These are phyloP conservation scores for Leptodontidium sp. DNA, from an alignment of 2,329 filamentous ascomycete genomes.

Conservation along the genomic window DNA sequence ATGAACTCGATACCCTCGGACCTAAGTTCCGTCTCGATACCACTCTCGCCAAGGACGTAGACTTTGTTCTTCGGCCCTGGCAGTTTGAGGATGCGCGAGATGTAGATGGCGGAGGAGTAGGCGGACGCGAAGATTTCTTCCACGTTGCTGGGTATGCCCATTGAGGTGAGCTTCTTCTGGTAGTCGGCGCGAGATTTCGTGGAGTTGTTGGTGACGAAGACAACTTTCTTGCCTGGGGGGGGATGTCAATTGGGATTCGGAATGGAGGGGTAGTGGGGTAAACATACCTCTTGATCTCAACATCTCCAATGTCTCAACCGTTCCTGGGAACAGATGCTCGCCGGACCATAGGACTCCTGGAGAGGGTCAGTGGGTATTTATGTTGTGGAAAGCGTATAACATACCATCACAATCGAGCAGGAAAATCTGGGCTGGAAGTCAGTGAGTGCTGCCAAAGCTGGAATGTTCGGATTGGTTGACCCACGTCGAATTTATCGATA, in stretches of 20 bases:
- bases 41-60: slow-evolving; percentile 89
- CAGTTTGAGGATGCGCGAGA: slow-evolving; percentile 87
- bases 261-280: slow-evolving; percentile 9
- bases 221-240: slow-evolving; percentile 79
- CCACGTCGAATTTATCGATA: slow-evolving; percentile 89
- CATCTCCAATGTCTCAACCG: slow-evolving; percentile 85
- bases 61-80: slow-evolving; percentile 87
- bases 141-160: slow-evolving; percentile 80
- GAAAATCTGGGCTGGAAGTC: slow-evolving; percentile 70
- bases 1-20: slow-evolving; percentile 82
- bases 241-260: slow-evolving; percentile 23
- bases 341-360: slow-evolving; percentile 96
- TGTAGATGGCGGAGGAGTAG: slow-evolving; percentile 96
- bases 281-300: slow-evolving; percentile 76
- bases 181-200: slow-evolving; percentile 95
- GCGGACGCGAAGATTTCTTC: slow-evolving; percentile 94
- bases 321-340: slow-evolving; percentile 85
- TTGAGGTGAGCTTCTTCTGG: slow-evolving; percentile 83
- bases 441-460: slow-evolving; percentile 32
- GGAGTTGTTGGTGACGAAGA: slow-evolving; percentile 99
- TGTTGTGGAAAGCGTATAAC: slow-evolving; percentile 38
- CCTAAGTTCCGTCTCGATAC: slow-evolving; percentile 87
- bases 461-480: slow-evolving; percentile 51
- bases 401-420: slow-evolving; percentile 97
- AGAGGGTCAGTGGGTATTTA: slow-evolving; percentile 32